These are phyloP conservation scores for Aspergillus ustus DNA, from an alignment of 2,329 filamentous ascomycete genomes.

Conservation along the genomic window DNA sequence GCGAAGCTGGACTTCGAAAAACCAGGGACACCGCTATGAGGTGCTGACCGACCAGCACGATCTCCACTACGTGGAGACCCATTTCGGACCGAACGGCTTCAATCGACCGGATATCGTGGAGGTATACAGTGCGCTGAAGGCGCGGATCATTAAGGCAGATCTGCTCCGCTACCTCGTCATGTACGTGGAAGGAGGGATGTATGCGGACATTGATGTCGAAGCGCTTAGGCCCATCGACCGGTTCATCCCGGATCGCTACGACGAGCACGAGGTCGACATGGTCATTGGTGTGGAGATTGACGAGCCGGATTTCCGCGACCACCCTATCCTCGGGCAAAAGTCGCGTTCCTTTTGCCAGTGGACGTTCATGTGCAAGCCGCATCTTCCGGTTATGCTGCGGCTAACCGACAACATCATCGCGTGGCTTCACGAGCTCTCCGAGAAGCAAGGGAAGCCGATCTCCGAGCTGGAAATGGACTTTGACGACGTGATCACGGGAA, in stretches of 20 bases:
- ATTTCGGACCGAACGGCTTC: constrained; percentile 68
- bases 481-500: constrained; percentile 74
- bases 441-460: constrained; percentile 62
- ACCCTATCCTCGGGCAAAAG: constrained; percentile 70
- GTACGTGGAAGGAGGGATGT: constrained; percentile 68
- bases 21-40: constrained; percentile 69
- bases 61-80: constrained; percentile 68
- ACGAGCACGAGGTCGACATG: constrained; percentile 69
- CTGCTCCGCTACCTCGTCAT: constrained; percentile 69
- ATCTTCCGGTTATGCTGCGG: constrained; percentile 68
- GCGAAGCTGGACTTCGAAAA: constrained; percentile 68
- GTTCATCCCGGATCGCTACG: constrained; percentile 68
- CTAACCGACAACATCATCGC: constrained; percentile 70
- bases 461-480: constrained; percentile 69
- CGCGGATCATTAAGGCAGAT: constrained; percentile 70
- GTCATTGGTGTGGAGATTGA: constrained; percentile 74
- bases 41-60: constrained; percentile 73
- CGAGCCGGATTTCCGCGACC: constrained; percentile 66
- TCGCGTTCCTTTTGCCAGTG: constrained; percentile 75
- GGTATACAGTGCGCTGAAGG: constrained; percentile 63
- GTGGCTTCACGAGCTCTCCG: constrained; percentile 66
- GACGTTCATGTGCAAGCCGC: constrained; percentile 73
- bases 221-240: constrained; percentile 57
- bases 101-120: constrained; percentile 70
- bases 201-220: constrained; percentile 65